A percentile compares a stretch with the other conserved stretches of the same genome.
Evolutionary conservation across 2,329 filamentous ascomycete species (phyloP).

Genomic region (Pseudocercospora fijiensis): DNA sequence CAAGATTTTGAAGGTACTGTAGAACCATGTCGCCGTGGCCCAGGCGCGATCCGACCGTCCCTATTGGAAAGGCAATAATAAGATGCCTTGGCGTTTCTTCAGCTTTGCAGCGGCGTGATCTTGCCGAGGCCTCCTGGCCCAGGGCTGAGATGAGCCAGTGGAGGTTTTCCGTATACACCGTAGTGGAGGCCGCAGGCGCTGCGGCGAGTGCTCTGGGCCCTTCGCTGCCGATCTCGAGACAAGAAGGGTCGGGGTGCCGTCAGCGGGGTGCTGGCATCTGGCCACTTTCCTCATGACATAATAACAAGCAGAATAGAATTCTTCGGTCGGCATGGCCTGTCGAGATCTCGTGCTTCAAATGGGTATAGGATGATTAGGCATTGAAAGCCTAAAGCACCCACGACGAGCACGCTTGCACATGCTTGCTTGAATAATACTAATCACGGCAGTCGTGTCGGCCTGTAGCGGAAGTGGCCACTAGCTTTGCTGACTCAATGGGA

Average conservation of each 20-base stretch:
- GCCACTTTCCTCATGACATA: too few relatives aligned
- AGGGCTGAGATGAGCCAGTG: too few relatives aligned
- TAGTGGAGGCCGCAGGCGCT: too few relatives aligned
- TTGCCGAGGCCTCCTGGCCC: background rate
- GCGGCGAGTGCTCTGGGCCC: too few relatives aligned
- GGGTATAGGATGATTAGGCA: background rate
- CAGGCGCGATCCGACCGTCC: background rate
- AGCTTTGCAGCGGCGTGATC: background rate
- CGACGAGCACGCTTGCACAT: too few relatives aligned
- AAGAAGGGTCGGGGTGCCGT: background rate
- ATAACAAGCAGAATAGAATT: background rate
- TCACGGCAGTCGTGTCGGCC: too few relatives aligned
- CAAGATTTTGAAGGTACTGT: too few relatives aligned
- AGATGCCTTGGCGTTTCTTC: background rate
- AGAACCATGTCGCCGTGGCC: background rate
- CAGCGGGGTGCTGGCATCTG: background rate
- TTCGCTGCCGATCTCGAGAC: background rate
- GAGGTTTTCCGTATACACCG: too few relatives aligned
- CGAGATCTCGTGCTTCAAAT: background rate
- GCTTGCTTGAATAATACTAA: too few relatives aligned
- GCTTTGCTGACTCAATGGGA: too few relatives aligned
- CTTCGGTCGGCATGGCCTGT: background rate
- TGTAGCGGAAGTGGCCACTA: too few relatives aligned
- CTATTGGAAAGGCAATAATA: background rate
- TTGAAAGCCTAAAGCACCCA: too few relatives aligned